Conservation (phyloP, 495 filamentous ascomycete species). For the Penicillium silybi region DNA sequence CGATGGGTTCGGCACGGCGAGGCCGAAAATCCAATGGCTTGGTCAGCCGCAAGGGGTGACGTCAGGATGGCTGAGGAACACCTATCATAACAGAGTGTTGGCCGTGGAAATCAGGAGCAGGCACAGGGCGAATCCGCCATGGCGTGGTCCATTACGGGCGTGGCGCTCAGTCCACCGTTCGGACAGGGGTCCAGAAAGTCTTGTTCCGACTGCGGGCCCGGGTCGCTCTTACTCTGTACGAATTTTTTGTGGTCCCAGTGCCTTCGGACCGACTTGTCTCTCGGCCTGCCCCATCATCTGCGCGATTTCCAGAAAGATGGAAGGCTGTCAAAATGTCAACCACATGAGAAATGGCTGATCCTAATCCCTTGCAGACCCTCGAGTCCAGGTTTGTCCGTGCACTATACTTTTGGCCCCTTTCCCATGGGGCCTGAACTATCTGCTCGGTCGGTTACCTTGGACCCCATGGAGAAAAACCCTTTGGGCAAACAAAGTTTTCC, state of each 20-base stretch:
- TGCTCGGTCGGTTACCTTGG: not conserved
- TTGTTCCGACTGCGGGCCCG: conserved; percentile 17
- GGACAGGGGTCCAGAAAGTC: conserved; percentile 14
- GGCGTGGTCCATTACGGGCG: conserved; percentile 18
- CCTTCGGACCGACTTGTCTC: not conserved
- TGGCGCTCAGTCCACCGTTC: conserved; percentile 19
- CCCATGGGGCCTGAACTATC: not conserved
- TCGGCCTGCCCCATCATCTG: not conserved
- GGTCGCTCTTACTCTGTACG: conserved; percentile 12
- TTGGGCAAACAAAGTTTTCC: conserved; percentile 10
- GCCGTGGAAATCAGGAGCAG: conserved; percentile 11
- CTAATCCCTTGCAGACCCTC: conserved; percentile 12
- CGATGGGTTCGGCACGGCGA: not conserved
- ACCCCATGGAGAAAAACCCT: conserved; percentile 8
- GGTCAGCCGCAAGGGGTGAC: not conserved
- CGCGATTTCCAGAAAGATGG: conserved; percentile 16
- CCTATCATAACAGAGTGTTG: not conserved
- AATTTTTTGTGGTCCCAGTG: not conserved
- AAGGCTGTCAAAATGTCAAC: conserved; percentile 15
- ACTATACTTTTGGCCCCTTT: not conserved
- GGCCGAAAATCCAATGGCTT: not conserved
- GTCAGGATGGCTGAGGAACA: conserved; percentile 1
- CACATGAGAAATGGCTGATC: conserved; percentile 12
- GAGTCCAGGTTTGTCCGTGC: not conserved
- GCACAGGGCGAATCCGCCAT: conserved; percentile 7